Evolutionary conservation across 495 filamentous ascomycete species (phyloP), one percentile per base, ranked within the genome.

Genomic region (Penicillium fimorum): DNA sequence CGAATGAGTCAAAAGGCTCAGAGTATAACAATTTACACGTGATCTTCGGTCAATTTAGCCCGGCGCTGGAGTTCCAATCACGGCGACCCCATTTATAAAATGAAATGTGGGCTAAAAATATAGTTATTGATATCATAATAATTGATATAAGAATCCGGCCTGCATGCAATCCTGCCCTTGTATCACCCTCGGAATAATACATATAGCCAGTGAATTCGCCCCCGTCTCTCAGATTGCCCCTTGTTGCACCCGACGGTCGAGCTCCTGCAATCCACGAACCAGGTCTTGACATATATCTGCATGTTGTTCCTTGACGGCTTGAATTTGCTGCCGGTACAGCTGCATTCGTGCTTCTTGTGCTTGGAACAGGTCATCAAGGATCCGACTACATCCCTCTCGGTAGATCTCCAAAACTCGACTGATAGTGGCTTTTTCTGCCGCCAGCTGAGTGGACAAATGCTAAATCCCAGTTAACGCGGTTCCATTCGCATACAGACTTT

Each of bases 291-390:
- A 72, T 17, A 75, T 58, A n/a, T 69, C 52, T 4, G 63, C 57
- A 53, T 76, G 70, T 13, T 74, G 69, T 12, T 66, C 57, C 48
- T 64, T 66, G 22, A 73, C 63, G 10, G 52, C 49, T 1, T 64
- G 47, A 59, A 72, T 69, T 50, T 75, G 69, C 47, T 72, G 62
- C 24, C 58, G 54, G 33, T 70, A 72, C 12, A 74, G 20, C 37
- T 58, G 56, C 49, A 75, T 69, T 3, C 70, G 66, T 33, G 59
- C 63, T 50, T 69, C 59, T 11, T 76, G 74, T 9, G 64, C 69
- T 27, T 60, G 47, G 50, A 66, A 64, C 10, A 76, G 53, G 40
- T 65, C 63, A 45, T 72, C 68, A n/a, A 76, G 62, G 17, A 71
- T 66, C 9, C 44, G 59, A 57, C 70, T 41, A 51, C 73, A 75